Percentiles rank a stretch among this genome's conserved stretches.
phyloP scores from a whole-genome alignment of 2,329 filamentous ascomycete species.

The Verticillium nonalfalfae region DNA sequence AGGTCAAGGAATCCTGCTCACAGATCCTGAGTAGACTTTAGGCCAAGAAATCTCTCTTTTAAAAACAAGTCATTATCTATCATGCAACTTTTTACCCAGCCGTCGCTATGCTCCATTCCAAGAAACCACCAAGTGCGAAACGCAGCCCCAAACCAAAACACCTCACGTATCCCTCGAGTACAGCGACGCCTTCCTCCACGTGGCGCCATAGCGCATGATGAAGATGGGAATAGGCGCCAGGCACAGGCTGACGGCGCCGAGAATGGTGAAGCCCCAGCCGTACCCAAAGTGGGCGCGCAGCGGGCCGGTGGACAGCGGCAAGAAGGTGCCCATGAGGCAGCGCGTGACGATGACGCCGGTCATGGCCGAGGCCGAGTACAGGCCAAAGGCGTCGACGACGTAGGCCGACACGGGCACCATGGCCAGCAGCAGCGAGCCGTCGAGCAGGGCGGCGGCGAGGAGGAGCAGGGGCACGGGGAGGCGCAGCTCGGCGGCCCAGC shows the following conservation, averaged over 20 bases:
- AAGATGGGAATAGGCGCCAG: constrained; percentile 44
- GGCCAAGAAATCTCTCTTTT: neutral
- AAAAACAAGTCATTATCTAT: neutral
- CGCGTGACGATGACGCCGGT: constrained; percentile 49
- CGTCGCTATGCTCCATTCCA: neutral
- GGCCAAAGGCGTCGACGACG: constrained; percentile 49
- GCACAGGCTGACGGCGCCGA: constrained; percentile 32
- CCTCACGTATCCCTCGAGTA: constrained; percentile 31
- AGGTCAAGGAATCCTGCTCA: no score
- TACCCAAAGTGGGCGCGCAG: constrained; percentile 36
- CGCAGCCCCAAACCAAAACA: neutral
- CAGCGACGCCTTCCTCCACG: constrained; percentile 43
- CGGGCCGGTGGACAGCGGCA: constrained; percentile 44
- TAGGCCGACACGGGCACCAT: constrained; percentile 47
- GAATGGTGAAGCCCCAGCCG: constrained; percentile 41
- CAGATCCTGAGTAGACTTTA: no score
- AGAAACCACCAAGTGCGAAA: neutral
- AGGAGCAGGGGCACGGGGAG: constrained; percentile 38
- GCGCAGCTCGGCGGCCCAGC: constrained; percentile 39
- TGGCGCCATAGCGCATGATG: constrained; percentile 41
- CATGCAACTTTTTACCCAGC: neutral
- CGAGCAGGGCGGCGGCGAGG: constrained; percentile 34
- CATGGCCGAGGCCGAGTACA: constrained; percentile 51
- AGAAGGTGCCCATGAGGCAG: constrained; percentile 49
- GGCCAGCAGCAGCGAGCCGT: constrained; percentile 36